Conservation (phyloP, 2,329 filamentous ascomycete species). For the Cladosporium sphaerospermum region DNA sequence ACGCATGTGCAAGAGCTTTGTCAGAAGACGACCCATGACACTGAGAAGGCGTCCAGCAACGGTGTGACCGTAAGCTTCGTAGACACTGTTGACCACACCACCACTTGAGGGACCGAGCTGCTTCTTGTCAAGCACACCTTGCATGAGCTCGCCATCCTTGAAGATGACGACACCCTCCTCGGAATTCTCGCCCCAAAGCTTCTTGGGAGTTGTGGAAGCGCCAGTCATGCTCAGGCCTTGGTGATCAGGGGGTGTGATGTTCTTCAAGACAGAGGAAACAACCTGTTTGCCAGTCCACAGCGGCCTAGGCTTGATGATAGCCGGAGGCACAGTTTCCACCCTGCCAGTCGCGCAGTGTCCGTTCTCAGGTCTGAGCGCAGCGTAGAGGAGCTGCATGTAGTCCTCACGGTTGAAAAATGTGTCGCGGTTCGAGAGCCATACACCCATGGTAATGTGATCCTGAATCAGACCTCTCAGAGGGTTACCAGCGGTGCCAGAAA, state of each 20-base stretch:
- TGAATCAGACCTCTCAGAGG: constrained; percentile 94
- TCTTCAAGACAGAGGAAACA: constrained; percentile 85
- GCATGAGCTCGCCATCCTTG: constrained; percentile 78
- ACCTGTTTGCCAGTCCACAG: constrained; percentile 97
- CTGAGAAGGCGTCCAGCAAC: constrained; percentile 82
- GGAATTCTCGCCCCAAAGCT: constrained; percentile 67
- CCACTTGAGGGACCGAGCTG: constrained; percentile 85
- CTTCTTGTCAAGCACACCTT: constrained; percentile 89
- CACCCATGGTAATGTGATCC: constrained; percentile 93
- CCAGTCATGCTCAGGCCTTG: constrained; percentile 73
- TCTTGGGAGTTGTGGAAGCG: constrained; percentile 69
- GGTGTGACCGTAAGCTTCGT: constrained; percentile 86
- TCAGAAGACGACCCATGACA: constrained; percentile 81
- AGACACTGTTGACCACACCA: constrained; percentile 83
- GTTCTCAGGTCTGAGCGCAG: constrained; percentile 79
- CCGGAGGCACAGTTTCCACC: constrained; percentile 73
- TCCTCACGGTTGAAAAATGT: constrained; percentile 82
- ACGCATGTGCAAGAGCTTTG: constrained; percentile 83
- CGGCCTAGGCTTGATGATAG: constrained; percentile 71
- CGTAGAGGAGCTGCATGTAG: constrained; percentile 92
- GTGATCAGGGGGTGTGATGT: constrained; percentile 73
- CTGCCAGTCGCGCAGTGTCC: constrained; percentile 78
- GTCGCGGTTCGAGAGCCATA: constrained; percentile 84
- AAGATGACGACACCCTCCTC: constrained; percentile 81
- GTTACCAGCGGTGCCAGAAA: constrained; percentile 88